Percentiles rank a stretch among this genome's conserved stretches.
phyloP scores from a whole-genome alignment of 495 filamentous ascomycete species.

The Penicillium nucicola region DNA sequence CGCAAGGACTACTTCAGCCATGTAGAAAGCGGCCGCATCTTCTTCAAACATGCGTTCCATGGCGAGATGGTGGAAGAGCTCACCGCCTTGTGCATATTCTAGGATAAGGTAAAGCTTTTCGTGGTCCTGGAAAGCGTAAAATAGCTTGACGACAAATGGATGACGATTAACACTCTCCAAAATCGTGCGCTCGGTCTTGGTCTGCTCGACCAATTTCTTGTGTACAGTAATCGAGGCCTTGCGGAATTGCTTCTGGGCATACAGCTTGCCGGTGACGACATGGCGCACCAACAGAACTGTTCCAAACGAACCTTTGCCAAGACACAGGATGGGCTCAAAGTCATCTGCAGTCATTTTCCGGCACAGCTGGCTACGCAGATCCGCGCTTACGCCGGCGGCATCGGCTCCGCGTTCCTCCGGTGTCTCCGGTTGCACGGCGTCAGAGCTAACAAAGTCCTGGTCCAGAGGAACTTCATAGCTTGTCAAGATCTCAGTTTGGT shows the following conservation, averaged over 20 bases:
- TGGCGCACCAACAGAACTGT: constrained; percentile 93
- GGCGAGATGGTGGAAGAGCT: constrained; percentile 86
- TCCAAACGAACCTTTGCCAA: constrained; percentile 94
- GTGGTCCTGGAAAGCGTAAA: constrained; percentile 97
- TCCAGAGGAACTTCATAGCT: constrained; percentile 89
- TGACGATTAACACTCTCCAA: constrained; percentile 93
- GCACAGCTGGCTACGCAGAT: constrained; percentile 42
- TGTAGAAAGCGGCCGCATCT: constrained; percentile 87
- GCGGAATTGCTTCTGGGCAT: constrained; percentile 97
- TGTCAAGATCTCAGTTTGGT: constrained; percentile 57
- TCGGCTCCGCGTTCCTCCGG: constrained; percentile 12
- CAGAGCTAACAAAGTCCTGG: constrained; percentile 79
- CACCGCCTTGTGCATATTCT: constrained; percentile 96
- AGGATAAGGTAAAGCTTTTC: constrained; percentile 97
- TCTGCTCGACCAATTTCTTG: constrained; percentile 92
- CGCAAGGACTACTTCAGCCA: constrained; percentile 95
- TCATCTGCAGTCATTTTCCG: constrained; percentile 90
- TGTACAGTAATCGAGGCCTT: constrained; percentile 91
- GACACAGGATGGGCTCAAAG: constrained; percentile 88
- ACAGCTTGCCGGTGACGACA: constrained; percentile 78
- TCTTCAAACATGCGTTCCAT: constrained; percentile 91
- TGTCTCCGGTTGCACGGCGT: constrained; percentile 46
- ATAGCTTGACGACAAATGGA: constrained; percentile 95
- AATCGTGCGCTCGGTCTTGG: constrained; percentile 91
- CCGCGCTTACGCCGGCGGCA: constrained; percentile 11